phyloP scores from a whole-genome alignment of 2,329 filamentous ascomycete species.

The Fusarium oligoseptatum region DNA sequence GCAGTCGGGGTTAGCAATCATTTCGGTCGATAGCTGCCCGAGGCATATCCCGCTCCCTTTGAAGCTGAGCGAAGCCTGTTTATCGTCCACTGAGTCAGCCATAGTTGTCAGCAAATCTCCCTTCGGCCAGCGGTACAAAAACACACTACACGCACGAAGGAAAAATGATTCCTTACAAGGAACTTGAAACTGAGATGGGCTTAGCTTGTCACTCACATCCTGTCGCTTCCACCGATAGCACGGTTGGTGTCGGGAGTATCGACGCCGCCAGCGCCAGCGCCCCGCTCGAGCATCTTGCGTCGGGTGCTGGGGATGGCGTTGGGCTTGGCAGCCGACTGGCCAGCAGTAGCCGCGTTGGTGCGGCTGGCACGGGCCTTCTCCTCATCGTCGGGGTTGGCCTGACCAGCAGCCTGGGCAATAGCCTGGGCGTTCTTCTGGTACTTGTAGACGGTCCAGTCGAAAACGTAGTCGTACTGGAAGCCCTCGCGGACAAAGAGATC shows the following conservation, averaged over 20 bases:
- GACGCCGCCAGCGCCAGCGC: slow-evolving; percentile 63
- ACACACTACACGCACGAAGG: slow-evolving; percentile 84
- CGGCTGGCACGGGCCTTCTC: slow-evolving; percentile 81
- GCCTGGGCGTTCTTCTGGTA: slow-evolving; percentile 99
- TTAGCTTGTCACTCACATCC: slow-evolving; percentile 89
- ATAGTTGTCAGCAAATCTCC: slow-evolving; percentile 78
- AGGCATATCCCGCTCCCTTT: slow-evolving; percentile 70
- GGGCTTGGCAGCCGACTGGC: slow-evolving; percentile 75
- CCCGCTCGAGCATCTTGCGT: slow-evolving; percentile 84
- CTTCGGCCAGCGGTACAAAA: slow-evolving; percentile 78
- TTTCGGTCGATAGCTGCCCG: slow-evolving; percentile 56
- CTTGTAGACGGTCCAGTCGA: slow-evolving; percentile 99
- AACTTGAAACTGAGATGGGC: slow-evolving; percentile 61
- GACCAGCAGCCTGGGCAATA: slow-evolving; percentile 84
- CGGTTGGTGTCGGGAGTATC: slow-evolving; percentile 81
- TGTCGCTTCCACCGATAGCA: slow-evolving; percentile 84
- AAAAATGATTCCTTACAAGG: slow-evolving; percentile 90
- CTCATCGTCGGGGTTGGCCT: slow-evolving; percentile 77
- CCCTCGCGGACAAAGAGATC: slow-evolving; percentile 98
- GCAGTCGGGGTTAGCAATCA: slow-evolving; percentile 41
- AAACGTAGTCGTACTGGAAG: slow-evolving; percentile 99
- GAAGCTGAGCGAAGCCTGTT: slow-evolving; percentile 89
- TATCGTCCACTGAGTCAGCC: slow-evolving; percentile 87
- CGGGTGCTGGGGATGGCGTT: slow-evolving; percentile 81
- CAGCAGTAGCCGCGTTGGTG: slow-evolving; percentile 74